A percentile compares a stretch with the other conserved stretches of the same genome.
Evolutionary conservation across 192 early-diverging fungal genomes (phyloP).

Genomic region (Chytriomyces hyalinus): DNA sequence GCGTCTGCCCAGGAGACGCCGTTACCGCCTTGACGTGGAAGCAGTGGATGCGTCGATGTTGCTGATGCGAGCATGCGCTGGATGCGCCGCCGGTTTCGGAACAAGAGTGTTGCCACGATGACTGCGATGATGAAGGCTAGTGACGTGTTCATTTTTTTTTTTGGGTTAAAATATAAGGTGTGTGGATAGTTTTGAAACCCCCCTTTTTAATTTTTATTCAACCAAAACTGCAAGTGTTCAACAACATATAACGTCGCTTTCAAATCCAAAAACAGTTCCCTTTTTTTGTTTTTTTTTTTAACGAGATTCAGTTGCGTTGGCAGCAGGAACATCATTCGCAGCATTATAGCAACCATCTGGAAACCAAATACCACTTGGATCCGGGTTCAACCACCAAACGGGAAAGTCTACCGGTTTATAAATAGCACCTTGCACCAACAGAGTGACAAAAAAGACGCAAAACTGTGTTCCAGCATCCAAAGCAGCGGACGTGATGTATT

Average conservation of each 20-base stretch:
- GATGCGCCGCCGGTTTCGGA: too few species aligned
- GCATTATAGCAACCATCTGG: constrained; percentile 8
- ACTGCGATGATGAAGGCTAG: too few species aligned
- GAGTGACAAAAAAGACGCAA: not conserved
- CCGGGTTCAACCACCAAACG: constrained; percentile 24
- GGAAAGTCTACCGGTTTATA: not conserved
- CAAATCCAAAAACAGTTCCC: too few species aligned
- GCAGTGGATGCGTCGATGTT: not conserved
- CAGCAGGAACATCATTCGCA: not conserved
- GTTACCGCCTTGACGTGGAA: not conserved
- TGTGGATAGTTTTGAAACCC: too few species aligned
- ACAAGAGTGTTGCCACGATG: too few species aligned
- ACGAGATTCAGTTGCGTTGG: not conserved
- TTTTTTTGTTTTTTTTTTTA: not conserved
- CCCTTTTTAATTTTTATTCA: too few species aligned
- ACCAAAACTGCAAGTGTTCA: too few species aligned
- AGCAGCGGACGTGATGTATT: constrained; percentile 62
- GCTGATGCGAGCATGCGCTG: too few species aligned
- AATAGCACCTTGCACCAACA: not conserved
- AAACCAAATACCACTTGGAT: constrained; percentile 12
- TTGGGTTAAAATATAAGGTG: too few species aligned
- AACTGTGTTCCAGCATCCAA: constrained; percentile 54
- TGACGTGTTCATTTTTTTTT: too few species aligned
- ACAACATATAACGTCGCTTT: too few species aligned
- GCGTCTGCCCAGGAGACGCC: not conserved